Conservation (phyloP, 306 rosid species). For the Castanea sativa region DNA sequence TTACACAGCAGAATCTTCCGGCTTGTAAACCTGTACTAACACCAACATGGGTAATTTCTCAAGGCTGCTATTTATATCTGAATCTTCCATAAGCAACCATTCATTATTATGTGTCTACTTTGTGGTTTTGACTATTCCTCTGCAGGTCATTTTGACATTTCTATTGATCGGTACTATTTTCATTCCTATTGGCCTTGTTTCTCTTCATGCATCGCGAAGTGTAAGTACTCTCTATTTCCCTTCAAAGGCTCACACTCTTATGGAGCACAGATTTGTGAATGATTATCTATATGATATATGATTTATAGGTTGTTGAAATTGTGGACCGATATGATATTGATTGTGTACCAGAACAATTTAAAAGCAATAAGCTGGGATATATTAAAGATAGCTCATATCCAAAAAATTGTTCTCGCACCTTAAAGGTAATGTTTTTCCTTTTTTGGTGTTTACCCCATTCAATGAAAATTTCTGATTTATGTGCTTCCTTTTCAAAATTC, state of each 20-base stretch:
- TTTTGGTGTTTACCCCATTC: background rate
- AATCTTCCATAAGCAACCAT: constrained; percentile 20
- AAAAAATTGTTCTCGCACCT: constrained; percentile 67
- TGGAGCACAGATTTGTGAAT: background rate
- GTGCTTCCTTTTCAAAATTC: background rate
- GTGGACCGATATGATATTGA: constrained; percentile 77
- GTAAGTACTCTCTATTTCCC: constrained; percentile 41
- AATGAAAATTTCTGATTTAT: constrained; percentile 18
- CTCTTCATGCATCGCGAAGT: constrained; percentile 61
- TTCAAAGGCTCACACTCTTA: constrained; percentile 6
- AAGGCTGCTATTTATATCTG: constrained; percentile 3
- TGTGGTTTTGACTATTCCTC: constrained; percentile 23
- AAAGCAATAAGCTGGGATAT: constrained; percentile 71
- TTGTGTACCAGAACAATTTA: constrained; percentile 63
- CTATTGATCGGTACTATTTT: constrained; percentile 60
- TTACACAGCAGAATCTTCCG: constrained; percentile 90
- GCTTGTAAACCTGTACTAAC: constrained; percentile 95
- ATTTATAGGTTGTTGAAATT: constrained; percentile 78
- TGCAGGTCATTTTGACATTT: constrained; percentile 79
- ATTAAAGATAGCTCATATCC: constrained; percentile 63
- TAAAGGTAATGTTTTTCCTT: constrained; percentile 56
- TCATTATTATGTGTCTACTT: constrained; percentile 2
- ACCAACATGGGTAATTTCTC: constrained; percentile 75
- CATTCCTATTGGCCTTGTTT: constrained; percentile 79
- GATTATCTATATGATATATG: constrained; percentile 21